A percentile compares a stretch with the other conserved stretches of the same genome.
These are phyloP conservation scores for Acacia crassicarpa DNA, from an alignment of 306 rosid species.

Conservation along the genomic window DNA sequence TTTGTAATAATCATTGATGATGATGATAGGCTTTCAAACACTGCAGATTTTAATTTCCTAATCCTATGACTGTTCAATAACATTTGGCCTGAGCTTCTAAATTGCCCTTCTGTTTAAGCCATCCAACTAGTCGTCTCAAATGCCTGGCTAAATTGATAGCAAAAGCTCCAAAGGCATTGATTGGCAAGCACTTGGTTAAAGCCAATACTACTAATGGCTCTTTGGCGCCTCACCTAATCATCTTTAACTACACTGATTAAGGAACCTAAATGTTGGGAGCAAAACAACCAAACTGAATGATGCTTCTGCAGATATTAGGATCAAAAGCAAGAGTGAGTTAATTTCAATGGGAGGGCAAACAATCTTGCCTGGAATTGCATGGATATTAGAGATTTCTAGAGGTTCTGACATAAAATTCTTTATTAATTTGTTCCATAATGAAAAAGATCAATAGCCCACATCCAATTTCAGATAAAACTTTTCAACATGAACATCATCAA, in stretches of 20 bases:
- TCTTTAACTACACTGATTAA: neutral
- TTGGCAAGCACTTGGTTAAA: neutral
- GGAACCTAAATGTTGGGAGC: neutral
- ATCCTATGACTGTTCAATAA: neutral
- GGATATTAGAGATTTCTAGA: neutral
- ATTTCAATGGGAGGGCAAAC: neutral
- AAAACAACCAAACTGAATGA: constrained; percentile 3
- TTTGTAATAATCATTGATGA: too few species aligned
- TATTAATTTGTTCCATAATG: constrained; percentile 6
- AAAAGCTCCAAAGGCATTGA: neutral
- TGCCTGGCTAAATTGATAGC: neutral
- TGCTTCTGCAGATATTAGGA: constrained; percentile 3
- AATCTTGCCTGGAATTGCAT: constrained; percentile 2
- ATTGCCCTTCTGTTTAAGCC: neutral
- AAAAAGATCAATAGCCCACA: constrained; percentile 4
- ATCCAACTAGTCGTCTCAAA: too few species aligned
- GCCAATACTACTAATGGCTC: neutral
- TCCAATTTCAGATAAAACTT: constrained; percentile 3
- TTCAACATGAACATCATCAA: constrained; percentile 21
- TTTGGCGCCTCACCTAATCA: neutral
- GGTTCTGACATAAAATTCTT: neutral
- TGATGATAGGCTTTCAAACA: too few species aligned
- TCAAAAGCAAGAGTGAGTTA: constrained; percentile 1
- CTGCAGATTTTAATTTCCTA: neutral
- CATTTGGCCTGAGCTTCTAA: neutral